These are phyloP conservation scores for Corymbia calophylla DNA, from an alignment of 441 rosid species.

Conservation along the genomic window DNA sequence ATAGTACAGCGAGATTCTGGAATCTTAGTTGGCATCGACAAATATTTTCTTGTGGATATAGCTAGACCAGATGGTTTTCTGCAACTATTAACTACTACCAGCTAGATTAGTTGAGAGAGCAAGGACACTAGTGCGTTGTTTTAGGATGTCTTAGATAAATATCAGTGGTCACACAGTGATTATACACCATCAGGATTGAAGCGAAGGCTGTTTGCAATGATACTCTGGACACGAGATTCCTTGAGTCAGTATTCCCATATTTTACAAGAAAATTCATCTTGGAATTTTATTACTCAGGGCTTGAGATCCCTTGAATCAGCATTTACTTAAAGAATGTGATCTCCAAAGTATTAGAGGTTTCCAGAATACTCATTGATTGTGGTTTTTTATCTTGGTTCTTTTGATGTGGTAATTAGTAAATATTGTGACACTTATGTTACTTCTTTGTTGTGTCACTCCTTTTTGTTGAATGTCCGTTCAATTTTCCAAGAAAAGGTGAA, in stretches of 20 bases:
- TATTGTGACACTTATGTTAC: not conserved
- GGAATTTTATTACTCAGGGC: not conserved
- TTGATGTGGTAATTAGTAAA: not conserved
- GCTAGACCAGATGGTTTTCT: not conserved
- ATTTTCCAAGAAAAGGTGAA: not conserved
- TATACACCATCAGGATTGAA: not conserved
- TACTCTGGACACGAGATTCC: not conserved
- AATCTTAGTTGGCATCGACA: not conserved
- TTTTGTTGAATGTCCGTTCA: not conserved
- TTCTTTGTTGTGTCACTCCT: not conserved
- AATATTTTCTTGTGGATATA: not conserved
- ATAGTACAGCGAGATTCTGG: not conserved
- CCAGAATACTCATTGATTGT: not conserved
- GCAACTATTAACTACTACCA: not conserved
- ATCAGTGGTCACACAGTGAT: not conserved
- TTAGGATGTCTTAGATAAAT: not conserved
- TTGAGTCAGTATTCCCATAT: not conserved
- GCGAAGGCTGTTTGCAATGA: not conserved
- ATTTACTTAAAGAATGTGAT: not conserved
- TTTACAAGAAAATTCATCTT: not conserved
- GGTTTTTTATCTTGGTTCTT: not conserved
- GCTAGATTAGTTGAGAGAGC: not conserved
- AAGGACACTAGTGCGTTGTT: not conserved
- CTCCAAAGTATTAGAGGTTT: not conserved
- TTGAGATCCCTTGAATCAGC: not conserved